Percentiles rank a stretch among this genome's conserved stretches.
phyloP scores from a whole-genome alignment of 345 rosid genomes.

The Pugionium dolabratum region DNA sequence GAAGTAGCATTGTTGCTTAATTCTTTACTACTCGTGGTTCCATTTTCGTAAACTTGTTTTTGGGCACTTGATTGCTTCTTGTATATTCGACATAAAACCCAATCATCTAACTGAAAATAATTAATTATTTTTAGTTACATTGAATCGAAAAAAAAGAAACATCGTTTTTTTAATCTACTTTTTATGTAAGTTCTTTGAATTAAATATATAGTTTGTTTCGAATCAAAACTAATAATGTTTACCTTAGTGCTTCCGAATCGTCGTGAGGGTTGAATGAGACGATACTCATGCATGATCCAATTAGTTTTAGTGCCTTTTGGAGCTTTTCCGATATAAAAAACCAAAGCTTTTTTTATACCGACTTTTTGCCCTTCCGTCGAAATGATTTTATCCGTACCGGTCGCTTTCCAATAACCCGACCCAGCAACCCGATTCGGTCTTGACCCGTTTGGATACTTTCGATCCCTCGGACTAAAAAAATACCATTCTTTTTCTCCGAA shows the following conservation, averaged over 20 bases:
- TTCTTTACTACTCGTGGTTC: conserved; percentile 49
- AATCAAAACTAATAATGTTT: not conserved
- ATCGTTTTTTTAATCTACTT: too few relatives aligned
- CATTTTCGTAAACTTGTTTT: conserved; percentile 42
- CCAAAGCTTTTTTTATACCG: conserved; percentile 93
- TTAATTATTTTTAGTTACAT: too few relatives aligned
- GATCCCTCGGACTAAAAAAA: too few relatives aligned
- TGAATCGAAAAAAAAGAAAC: too few relatives aligned
- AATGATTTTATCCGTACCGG: conserved; percentile 45
- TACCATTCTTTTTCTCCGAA: conserved; percentile 47
- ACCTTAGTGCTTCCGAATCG: conserved; percentile 70
- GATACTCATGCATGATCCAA: conserved; percentile 99
- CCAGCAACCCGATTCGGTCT: conserved; percentile 93
- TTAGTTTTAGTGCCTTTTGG: conserved; percentile 97
- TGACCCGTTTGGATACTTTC: conserved; percentile 72
- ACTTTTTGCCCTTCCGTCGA: conserved; percentile 70
- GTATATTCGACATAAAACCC: conserved; percentile 95
- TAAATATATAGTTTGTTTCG: too few relatives aligned
- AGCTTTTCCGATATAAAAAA: conserved; percentile 86
- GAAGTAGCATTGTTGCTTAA: conserved; percentile 54
- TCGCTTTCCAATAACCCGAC: conserved; percentile 43
- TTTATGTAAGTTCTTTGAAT: too few relatives aligned
- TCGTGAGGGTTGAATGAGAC: conserved; percentile 60
- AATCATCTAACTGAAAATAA: conserved; percentile 73
- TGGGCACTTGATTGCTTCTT: conserved; percentile 73